These are phyloP conservation scores for Citrus unshiu DNA, from an alignment of 345 rosid genomes.

Conservation along the genomic window DNA sequence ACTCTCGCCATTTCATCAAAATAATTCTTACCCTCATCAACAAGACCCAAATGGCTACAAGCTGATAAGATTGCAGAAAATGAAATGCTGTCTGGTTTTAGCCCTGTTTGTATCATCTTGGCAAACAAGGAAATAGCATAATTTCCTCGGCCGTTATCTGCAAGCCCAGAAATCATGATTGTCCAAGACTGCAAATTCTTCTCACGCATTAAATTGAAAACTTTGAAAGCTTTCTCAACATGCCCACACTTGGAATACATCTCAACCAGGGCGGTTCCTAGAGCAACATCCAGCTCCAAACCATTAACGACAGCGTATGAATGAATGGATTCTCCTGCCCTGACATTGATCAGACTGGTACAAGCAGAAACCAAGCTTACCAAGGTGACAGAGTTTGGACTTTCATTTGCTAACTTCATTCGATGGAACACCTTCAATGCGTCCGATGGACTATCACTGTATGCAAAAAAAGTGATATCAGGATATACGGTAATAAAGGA, in stretches of 20 bases:
- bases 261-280: constrained; percentile 50
- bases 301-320: constrained; percentile 20
- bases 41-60: constrained; percentile 34
- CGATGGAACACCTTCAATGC: constrained; percentile 27
- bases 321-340: constrained; percentile 31
- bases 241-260: constrained; percentile 54
- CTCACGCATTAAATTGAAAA: constrained; percentile 28
- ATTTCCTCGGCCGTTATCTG: constrained; percentile 21
- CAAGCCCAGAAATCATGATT: constrained; percentile 43
- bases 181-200: constrained; percentile 47
- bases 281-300: constrained; percentile 30
- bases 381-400: constrained; percentile 25
- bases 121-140: constrained; percentile 20
- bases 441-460: constrained; percentile 30
- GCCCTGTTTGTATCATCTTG: constrained; percentile 17
- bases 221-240: constrained; percentile 29
- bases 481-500: neutral
- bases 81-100: constrained; percentile 23
- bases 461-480: constrained; percentile 14
- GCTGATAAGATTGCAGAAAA: constrained; percentile 27
- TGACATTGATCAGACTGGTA: constrained; percentile 22
- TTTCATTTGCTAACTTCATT: constrained; percentile 19
- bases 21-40: constrained; percentile 19
- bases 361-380: constrained; percentile 37
- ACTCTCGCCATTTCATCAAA: constrained; percentile 15